Evolutionary conservation across 495 filamentous ascomycete species (phyloP).

Genomic region (Staphylotrichum longicolle): DNA sequence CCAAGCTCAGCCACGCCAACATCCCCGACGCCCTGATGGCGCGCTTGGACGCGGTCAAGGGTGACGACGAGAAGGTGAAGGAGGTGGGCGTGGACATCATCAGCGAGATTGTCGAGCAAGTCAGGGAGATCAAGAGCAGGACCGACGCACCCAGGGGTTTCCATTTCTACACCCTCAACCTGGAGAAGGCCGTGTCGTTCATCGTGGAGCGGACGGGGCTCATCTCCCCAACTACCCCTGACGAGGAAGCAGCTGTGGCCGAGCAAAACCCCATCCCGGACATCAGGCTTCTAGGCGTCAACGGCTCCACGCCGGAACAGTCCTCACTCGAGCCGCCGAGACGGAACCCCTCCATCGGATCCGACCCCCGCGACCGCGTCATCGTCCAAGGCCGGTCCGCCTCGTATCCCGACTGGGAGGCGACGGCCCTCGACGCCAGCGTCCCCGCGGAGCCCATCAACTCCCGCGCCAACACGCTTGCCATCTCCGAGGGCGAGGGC

Average conservation of each 20-base stretch:
- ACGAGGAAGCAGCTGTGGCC: slow-evolving; percentile 34
- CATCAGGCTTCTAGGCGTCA: slow-evolving; percentile 37
- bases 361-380: slow-evolving; percentile 76
- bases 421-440: slow-evolving; percentile 62
- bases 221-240: slow-evolving; percentile 59
- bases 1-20: slow-evolving; percentile 89
- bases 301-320: slow-evolving; percentile 31
- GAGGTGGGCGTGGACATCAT: slow-evolving; percentile 67
- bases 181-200: slow-evolving; percentile 94
- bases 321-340: slow-evolving; percentile 27
- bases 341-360: slow-evolving; percentile 52
- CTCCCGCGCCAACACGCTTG: slow-evolving; percentile 74
- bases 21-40: slow-evolving; percentile 68
- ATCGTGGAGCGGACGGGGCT: slow-evolving; percentile 84
- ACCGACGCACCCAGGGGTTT: slow-evolving; percentile 65
- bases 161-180: slow-evolving; percentile 96
- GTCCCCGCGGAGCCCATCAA: slow-evolving; percentile 59
- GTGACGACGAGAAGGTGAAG: slow-evolving; percentile 92
- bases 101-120: slow-evolving; percentile 64
- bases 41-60: slow-evolving; percentile 73
- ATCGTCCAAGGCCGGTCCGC: slow-evolving; percentile 63
- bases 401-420: slow-evolving; percentile 60
- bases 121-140: slow-evolving; percentile 59
- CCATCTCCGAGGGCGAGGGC: slow-evolving; percentile 89
- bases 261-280: slow-evolving; percentile 45